Evolutionary conservation across 306 rosid species (phyloP).

Genomic region (Begonia fuchsioides): DNA sequence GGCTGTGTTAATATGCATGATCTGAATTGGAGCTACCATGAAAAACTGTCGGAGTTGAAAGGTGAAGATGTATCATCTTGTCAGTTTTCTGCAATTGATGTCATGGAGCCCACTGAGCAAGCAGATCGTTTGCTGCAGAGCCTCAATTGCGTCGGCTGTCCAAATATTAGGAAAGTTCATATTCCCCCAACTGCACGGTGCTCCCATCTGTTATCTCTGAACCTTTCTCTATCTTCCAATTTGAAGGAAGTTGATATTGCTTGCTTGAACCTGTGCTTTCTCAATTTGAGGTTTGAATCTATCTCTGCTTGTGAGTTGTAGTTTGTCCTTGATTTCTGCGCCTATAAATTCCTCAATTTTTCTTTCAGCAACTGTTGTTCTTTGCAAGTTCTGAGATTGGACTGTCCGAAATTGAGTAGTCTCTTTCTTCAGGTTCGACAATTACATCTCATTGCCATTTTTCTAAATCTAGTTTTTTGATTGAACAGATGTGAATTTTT

Average conservation of each 20-base stretch:
- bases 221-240: slow-evolving; percentile 71
- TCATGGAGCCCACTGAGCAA: slow-evolving; percentile 31
- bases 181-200: slow-evolving; percentile 77
- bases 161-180: slow-evolving; percentile 76
- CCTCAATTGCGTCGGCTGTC: slow-evolving; percentile 89
- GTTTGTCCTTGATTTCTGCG: slow-evolving; percentile 6
- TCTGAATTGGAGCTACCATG: slow-evolving; percentile 65
- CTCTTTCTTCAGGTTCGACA: slow-evolving; percentile 76
- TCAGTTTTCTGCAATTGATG: slow-evolving; percentile 19
- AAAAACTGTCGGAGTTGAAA: slow-evolving; percentile 21
- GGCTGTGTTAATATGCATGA: slow-evolving; percentile 97
- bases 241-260: slow-evolving; percentile 84
- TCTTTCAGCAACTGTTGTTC: slow-evolving; percentile 63
- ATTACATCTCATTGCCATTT: slow-evolving; percentile 1
- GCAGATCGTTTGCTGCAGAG: slow-evolving; percentile 67
- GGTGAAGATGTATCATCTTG: slow-evolving; percentile 16
- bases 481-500: too few species aligned
- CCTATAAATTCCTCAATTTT: not conserved
- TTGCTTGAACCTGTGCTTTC: slow-evolving; percentile 79
- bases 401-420: slow-evolving; percentile 74
- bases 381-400: slow-evolving; percentile 75
- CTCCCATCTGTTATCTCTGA: slow-evolving; percentile 43
- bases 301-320: not conserved
- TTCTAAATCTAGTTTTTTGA: not conserved
- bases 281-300: slow-evolving; percentile 62